Evolutionary conservation across 768 basidiomycete species (phyloP), one percentile per base, ranked within the genome.

Genomic region (Rhizopogon sp.): DNA sequence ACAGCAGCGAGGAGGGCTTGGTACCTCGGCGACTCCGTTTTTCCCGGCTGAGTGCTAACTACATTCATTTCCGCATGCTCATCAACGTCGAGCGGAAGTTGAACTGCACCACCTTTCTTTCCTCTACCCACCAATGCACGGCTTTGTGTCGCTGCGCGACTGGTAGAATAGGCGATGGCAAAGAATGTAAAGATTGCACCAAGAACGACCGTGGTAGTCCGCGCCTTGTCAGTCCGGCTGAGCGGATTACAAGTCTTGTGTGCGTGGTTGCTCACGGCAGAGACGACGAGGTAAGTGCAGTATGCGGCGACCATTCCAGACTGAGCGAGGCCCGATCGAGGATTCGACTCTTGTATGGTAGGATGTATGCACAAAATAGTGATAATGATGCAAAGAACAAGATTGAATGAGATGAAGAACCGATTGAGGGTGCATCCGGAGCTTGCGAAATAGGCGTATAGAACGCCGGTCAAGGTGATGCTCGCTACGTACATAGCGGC

Each of bases 241-340:
- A 98, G 78, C 0, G 97, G 97, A 69, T 98, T 98, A 76, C 97
- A 99, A 20, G 78, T 73, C 53, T 83, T 78, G 62, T 95, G 88
- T 7, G 84, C 83, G 71, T 96, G 92, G 66, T 98, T 98, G 58
- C 87, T 89, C 55, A 99, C 85, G 3, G 97, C 97, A 16, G 91
- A 94, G 31, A 92, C 88, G 62, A 92, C 83, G 57, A 99, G 86
- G 69, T 99, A 99, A 3, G 94, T 93, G 74, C 92, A 97, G 70
- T 99, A 99, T 2, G 87, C 91, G 3, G 91, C 90, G n/a, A 99
- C 96, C 89, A 98, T 95, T 44, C 90, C 86, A 6, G 93, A 87
- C 66, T 98, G 97, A 1, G 93, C 93, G 6, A 99, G 82, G 4
- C 97, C 97, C 8, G 93, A 95, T 51, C 91, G 88, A 10, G 96